A percentile compares a stretch with the other conserved stretches of the same genome.
These are phyloP conservation scores for Murraya koenigii DNA, from an alignment of 345 rosid genomes.

Conservation along the genomic window DNA sequence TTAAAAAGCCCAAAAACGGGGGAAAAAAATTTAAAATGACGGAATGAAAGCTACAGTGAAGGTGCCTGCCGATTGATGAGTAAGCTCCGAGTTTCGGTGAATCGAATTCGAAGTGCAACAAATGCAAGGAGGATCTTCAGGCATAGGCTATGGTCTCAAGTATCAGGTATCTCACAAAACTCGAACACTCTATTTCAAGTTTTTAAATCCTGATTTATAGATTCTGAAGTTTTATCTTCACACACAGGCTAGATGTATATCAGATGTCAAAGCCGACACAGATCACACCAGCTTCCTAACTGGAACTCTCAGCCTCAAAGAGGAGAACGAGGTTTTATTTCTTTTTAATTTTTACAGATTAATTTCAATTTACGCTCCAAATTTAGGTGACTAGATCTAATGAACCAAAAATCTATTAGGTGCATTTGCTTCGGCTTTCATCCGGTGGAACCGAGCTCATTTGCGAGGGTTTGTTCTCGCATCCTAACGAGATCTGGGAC, in stretches of 20 bases:
- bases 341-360: neutral
- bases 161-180: slow-evolving; percentile 53
- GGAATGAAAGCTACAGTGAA: neutral
- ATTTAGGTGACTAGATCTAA: neutral
- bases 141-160: slow-evolving; percentile 86
- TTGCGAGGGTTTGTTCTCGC: slow-evolving; percentile 90
- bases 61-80: neutral
- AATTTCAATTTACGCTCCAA: neutral
- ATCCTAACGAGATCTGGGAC: slow-evolving; percentile 96
- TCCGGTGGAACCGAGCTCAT: slow-evolving; percentile 84
- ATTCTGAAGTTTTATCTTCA: neutral
- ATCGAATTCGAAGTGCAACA: slow-evolving; percentile 16
- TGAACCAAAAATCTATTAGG: slow-evolving; percentile 37
- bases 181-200: neutral
- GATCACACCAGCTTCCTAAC: slow-evolving; percentile 96
- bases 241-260: slow-evolving; percentile 81
- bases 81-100: neutral
- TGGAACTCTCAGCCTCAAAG: slow-evolving; percentile 86
- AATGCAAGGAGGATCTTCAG: slow-evolving; percentile 92
- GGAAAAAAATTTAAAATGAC: neutral
- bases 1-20: neutral
- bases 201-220: neutral
- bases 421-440: slow-evolving; percentile 86
- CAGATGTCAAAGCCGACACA: slow-evolving; percentile 91
- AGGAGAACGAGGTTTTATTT: slow-evolving; percentile 78